These are phyloP conservation scores for Isatis lusitanica DNA, from an alignment of 441 rosid genomes.

Conservation along the genomic window DNA sequence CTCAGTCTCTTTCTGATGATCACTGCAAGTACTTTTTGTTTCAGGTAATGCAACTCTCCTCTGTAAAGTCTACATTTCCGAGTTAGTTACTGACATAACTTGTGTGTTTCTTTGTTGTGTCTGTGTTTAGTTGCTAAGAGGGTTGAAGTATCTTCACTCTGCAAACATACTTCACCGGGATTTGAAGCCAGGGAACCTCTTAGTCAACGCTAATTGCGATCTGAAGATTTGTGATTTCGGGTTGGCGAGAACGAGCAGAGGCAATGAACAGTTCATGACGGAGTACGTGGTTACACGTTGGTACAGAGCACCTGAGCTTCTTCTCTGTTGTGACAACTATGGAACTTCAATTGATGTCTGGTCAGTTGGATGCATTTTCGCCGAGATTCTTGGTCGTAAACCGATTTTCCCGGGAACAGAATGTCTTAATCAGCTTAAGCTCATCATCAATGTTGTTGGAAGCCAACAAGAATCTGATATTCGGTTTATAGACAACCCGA, in stretches of 20 bases:
- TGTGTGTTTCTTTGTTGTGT: background rate
- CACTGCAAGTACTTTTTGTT: conserved; percentile 74
- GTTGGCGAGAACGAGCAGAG: conserved; percentile 59
- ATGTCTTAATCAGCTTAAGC: conserved; percentile 52
- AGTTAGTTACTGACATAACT: background rate
- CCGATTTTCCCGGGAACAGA: conserved; percentile 63
- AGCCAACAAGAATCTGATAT: conserved; percentile 53
- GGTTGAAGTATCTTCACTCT: conserved; percentile 61
- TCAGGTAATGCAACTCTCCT: conserved; percentile 43
- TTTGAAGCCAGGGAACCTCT: conserved; percentile 57
- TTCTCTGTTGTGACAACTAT: conserved; percentile 63
- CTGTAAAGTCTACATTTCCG: background rate
- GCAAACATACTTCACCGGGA: conserved; percentile 59
- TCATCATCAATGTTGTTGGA: conserved; percentile 54
- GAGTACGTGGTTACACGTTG: conserved; percentile 68
- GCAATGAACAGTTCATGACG: conserved; percentile 61
- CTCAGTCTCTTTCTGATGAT: conserved; percentile 62
- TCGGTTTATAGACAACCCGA: conserved; percentile 53
- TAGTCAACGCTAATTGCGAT: conserved; percentile 54
- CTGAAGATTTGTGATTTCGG: conserved; percentile 67
- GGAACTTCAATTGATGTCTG: conserved; percentile 60
- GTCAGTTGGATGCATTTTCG: conserved; percentile 71
- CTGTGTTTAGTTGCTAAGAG: conserved; percentile 45
- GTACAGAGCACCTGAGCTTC: conserved; percentile 72
- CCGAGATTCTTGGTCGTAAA: conserved; percentile 56